These are phyloP conservation scores for Quercus suber DNA, from an alignment of 306 rosid genomes.

Conservation along the genomic window DNA sequence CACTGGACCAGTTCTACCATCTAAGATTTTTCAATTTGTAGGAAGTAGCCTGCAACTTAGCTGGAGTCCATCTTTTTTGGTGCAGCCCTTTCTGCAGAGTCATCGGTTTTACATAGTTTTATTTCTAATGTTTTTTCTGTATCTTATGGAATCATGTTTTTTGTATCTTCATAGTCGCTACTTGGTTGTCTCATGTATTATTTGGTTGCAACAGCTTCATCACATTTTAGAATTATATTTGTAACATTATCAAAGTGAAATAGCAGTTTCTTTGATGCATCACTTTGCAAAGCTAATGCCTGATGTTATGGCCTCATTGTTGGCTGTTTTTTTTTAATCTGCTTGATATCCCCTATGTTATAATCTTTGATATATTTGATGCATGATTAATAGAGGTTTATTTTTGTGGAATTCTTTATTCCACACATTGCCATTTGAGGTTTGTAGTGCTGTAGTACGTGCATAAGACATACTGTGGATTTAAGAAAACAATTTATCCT, in stretches of 20 bases:
- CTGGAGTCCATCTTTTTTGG: neutral
- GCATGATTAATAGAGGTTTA: neutral
- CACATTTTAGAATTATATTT: neutral
- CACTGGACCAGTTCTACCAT: neutral
- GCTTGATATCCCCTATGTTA: no score
- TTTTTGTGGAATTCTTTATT: neutral
- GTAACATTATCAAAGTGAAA: neutral
- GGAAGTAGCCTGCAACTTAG: neutral
- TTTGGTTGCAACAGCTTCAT: neutral
- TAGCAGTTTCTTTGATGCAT: neutral
- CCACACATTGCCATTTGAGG: neutral
- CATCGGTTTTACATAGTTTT: neutral
- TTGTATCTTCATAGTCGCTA: neutral
- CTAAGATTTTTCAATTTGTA: no score
- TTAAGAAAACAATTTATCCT: conserved; percentile 11
- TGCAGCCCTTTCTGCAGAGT: neutral
- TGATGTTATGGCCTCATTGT: neutral
- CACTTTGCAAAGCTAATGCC: neutral
- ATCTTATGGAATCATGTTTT: neutral
- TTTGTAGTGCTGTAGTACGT: neutral
- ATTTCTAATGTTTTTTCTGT: neutral
- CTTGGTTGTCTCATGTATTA: neutral
- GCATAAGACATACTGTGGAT: neutral
- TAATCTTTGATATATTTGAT: no score
- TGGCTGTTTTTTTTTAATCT: neutral